A percentile compares a stretch with the other conserved stretches of the same genome.
Conservation (phyloP, 106 monocot species). For the Iris macrosiphon region DNA sequence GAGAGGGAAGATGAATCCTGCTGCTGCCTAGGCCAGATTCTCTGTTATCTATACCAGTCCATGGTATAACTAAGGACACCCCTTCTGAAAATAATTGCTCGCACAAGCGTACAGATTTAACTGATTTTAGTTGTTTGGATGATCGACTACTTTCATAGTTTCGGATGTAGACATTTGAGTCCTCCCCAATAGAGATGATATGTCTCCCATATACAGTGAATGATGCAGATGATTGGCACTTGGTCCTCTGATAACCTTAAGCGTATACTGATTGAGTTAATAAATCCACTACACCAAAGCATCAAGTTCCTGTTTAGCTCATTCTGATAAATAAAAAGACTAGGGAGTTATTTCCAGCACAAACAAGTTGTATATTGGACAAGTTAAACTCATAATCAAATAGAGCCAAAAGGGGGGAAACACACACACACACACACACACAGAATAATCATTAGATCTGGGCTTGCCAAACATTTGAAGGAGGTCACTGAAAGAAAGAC, state of each 20-base stretch:
- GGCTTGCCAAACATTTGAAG: too few relatives aligned
- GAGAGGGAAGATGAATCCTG: neutral
- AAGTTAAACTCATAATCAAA: too few relatives aligned
- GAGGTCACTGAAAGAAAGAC: too few relatives aligned
- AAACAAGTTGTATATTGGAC: too few relatives aligned
- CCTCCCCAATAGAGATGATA: constrained; percentile 59
- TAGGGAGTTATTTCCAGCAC: too few relatives aligned
- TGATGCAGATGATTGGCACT: constrained; percentile 41
- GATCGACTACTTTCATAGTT: constrained; percentile 16
- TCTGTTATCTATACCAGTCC: constrained; percentile 34
- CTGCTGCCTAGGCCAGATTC: neutral
- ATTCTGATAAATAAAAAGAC: too few relatives aligned
- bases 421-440: too few relatives aligned
- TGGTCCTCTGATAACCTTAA: constrained; percentile 50
- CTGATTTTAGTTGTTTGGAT: constrained; percentile 16
- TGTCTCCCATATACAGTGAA: constrained; percentile 67
- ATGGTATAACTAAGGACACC: constrained; percentile 33
- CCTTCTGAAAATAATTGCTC: constrained; percentile 49
- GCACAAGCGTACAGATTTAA: constrained; percentile 24
- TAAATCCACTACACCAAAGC: too few relatives aligned
- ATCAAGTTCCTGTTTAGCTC: too few relatives aligned
- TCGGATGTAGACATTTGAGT: constrained; percentile 71
- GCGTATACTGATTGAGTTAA: neutral
- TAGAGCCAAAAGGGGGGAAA: too few relatives aligned
- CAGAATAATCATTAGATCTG: too few relatives aligned